Base-by-base conservation (phyloP, 2,329 filamentous ascomycete species). In the Knoxdaviesia proteae region DNA sequence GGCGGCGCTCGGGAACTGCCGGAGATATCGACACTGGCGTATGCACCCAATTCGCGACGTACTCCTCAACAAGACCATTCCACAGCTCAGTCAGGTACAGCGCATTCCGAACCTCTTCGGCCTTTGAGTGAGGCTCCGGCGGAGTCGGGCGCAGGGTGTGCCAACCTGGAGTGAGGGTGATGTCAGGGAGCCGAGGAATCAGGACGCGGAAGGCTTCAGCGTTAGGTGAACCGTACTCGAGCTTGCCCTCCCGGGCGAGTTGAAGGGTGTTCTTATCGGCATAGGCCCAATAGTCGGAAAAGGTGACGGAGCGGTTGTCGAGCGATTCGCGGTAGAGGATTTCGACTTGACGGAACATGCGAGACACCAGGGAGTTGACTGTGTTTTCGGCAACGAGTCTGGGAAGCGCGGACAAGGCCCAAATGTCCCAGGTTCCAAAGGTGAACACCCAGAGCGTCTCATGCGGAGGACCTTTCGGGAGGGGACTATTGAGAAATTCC, bases 381-480 rank as follows among this genome's bases (percentile, higher is more conserved):
- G 61, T 44, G 1, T 52, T 48, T 33, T 60, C 57, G 7, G 62
- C 61, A 1, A 55, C 48, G 6, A 53, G 50, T 7, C 59, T 53
- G 1, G 68, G 67, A 11, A 70, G 50, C 3, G 65, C 57, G 1
- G 68, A 61, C 11, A 71, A 52, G 7, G 64, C 62, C 67, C 67
- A 72, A 41, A 70, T 53, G 44, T 72, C 68, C 67, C 68, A 71
- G 32, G 62, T 62, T n/a, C 68, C 68, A 43, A 70, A 61, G 7
- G 58, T 63, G 43, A 72, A 66, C 9, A 71, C 54, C 63, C 64
- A 71, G 9, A 71, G 49, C 0, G 68, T 71, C 46, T 70, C 63
- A n/a, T 55, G 55, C 5, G 64, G 59, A 0, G 58, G 45, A 0
- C 47, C 45, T 3, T 48, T 47, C 0, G 59, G 56, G 20, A 51